These are phyloP conservation scores for Lipomyces sp. DNA, from an alignment of 805 yeast genomes.

Conservation along the genomic window DNA sequence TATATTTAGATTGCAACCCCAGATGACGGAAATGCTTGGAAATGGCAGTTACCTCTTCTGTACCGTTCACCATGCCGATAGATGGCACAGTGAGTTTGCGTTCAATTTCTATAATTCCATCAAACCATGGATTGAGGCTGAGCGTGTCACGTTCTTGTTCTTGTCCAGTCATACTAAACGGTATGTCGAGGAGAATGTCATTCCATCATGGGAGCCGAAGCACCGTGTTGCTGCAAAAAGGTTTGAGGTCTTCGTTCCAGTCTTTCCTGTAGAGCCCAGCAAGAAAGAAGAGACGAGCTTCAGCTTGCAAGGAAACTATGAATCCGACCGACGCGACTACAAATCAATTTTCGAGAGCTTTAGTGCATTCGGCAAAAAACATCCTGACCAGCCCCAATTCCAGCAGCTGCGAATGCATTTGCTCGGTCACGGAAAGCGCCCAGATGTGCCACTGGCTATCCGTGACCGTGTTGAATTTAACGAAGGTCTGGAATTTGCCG, in stretches of 20 bases:
- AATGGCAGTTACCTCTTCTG: constrained; percentile 33
- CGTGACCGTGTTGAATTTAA: constrained; percentile 31
- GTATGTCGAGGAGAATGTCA: constrained; percentile 26
- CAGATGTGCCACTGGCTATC: constrained; percentile 29
- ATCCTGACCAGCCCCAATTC: constrained; percentile 21
- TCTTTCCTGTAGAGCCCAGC: constrained; percentile 34
- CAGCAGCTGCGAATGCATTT: constrained; percentile 33
- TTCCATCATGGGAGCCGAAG: constrained; percentile 30
- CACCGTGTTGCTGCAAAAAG: constrained; percentile 20
- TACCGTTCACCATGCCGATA: constrained; percentile 35
- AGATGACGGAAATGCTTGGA: constrained; percentile 24
- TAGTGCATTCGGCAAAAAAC: constrained; percentile 21
- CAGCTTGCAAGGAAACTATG: constrained; percentile 36
- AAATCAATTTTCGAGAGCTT: constrained; percentile 30
- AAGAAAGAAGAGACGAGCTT: constrained; percentile 32
- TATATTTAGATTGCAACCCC: constrained; percentile 21
- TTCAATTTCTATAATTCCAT: constrained; percentile 30
- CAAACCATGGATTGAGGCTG: constrained; percentile 34
- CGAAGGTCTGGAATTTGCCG: constrained; percentile 35
- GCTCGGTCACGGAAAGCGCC: constrained; percentile 36
- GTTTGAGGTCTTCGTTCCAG: constrained; percentile 34
- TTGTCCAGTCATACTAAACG: constrained; percentile 34
- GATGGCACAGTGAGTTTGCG: constrained; percentile 32
- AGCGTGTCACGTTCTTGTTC: constrained; percentile 31
- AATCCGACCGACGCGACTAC: constrained; percentile 36